phyloP scores from a whole-genome alignment of 371 early-diverging fungal genomes.

The Gilbertella persicaria region DNA sequence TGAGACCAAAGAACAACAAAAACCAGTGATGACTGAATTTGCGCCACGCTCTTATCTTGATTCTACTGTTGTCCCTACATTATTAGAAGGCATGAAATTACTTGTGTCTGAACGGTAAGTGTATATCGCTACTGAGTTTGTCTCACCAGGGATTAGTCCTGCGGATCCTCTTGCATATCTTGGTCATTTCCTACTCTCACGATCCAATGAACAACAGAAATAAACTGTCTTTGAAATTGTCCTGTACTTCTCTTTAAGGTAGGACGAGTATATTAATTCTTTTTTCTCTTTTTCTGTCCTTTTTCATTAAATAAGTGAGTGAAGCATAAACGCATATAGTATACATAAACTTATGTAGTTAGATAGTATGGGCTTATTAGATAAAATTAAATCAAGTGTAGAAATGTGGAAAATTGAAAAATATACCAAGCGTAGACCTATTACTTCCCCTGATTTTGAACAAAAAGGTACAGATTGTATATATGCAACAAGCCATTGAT shows the following conservation, averaged over 20 bases:
- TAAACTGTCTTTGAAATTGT: background rate
- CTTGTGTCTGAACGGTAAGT: constrained; percentile 60
- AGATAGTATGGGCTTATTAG: constrained; percentile 53
- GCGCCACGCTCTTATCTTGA: constrained; percentile 63
- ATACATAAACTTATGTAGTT: background rate
- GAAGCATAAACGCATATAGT: too few relatives aligned
- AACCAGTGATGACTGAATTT: constrained; percentile 19
- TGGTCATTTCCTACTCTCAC: constrained; percentile 41
- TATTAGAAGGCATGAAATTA: constrained; percentile 68
- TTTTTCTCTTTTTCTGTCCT: too few relatives aligned
- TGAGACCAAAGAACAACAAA: too few relatives aligned
- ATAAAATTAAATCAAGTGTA: constrained; percentile 59
- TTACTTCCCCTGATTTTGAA: constrained; percentile 63
- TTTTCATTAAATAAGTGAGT: too few relatives aligned
- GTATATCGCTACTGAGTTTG: too few relatives aligned
- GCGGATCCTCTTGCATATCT: constrained; percentile 48
- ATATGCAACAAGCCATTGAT: background rate
- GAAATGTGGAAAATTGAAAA: constrained; percentile 70
- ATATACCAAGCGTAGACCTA: constrained; percentile 62
- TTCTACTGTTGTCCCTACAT: constrained; percentile 57
- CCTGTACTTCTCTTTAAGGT: too few relatives aligned
- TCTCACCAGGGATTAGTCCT: too few relatives aligned
- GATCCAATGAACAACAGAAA: constrained; percentile 20
- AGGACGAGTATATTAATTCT: too few relatives aligned
- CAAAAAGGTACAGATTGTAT: constrained; percentile 40